phyloP scores from a whole-genome alignment of 305 asterid species.

The Fraxinus greggii region DNA sequence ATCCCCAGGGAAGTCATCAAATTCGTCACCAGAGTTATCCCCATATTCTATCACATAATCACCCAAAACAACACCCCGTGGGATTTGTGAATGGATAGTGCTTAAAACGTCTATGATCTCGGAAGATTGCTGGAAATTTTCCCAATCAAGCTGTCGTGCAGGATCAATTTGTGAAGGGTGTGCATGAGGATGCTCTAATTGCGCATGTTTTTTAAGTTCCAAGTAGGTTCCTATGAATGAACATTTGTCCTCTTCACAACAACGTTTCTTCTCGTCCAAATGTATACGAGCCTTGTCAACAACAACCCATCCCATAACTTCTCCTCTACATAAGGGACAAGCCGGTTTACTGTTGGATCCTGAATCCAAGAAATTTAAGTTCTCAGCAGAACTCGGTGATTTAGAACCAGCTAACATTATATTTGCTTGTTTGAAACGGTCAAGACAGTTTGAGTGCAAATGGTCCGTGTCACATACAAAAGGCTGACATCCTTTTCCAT shows the following conservation, averaged over 20 bases:
- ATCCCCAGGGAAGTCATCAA: conserved; percentile 56
- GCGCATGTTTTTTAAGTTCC: conserved; percentile 72
- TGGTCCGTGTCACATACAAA: conserved; percentile 79
- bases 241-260: conserved; percentile 71
- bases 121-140: conserved; percentile 79
- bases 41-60: conserved; percentile 91
- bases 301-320: conserved; percentile 76
- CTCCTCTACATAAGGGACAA: conserved; percentile 84
- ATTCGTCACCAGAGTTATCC: conserved; percentile 72
- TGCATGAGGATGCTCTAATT: conserved; percentile 69
- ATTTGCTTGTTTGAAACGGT: conserved; percentile 69
- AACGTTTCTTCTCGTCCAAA: conserved; percentile 63
- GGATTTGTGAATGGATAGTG: conserved; percentile 80
- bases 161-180: conserved; percentile 77
- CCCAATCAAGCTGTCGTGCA: conserved; percentile 87
- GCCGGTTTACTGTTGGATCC: conserved; percentile 44
- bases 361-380: conserved; percentile 20
- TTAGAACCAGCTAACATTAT: conserved; percentile 42
- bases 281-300: conserved; percentile 57
- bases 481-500: conserved; percentile 67
- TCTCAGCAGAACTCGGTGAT: conserved; percentile 38
- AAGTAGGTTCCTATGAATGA: conserved; percentile 53
- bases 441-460: conserved; percentile 71
- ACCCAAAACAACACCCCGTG: conserved; percentile 76
- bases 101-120: conserved; percentile 78